phyloP scores from a whole-genome alignment of 140 eudicot genomes.

The Erigeron philadelphicus region DNA sequence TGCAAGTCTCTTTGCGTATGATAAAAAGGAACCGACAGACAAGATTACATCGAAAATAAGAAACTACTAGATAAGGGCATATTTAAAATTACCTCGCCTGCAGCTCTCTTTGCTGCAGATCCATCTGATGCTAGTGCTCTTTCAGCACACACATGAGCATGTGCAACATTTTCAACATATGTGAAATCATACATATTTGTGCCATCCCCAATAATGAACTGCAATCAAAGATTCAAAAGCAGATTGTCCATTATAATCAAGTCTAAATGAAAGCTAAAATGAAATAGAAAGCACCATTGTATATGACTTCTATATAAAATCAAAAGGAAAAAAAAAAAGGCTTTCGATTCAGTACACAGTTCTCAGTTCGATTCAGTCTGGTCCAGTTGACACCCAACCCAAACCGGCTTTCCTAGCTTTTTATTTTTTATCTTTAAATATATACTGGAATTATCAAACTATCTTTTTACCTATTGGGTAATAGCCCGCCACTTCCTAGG shows the following conservation, averaged over 20 bases:
- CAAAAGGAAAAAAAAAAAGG: not conserved
- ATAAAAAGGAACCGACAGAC: too few species aligned
- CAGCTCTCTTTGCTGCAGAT: slow-evolving; percentile 61
- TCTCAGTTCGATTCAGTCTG: not conserved
- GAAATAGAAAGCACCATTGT: too few species aligned
- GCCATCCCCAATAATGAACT: slow-evolving; percentile 85
- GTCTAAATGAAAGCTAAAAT: not conserved
- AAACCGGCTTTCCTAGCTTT: not conserved
- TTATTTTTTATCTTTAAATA: not conserved
- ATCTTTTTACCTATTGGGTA: too few species aligned
- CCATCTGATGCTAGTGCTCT: slow-evolving; percentile 85
- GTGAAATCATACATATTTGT: slow-evolving; percentile 88
- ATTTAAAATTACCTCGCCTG: slow-evolving; percentile 62
- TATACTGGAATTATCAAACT: not conserved
- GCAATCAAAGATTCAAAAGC: slow-evolving; percentile 28
- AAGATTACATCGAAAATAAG: not conserved
- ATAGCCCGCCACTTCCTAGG: too few species aligned
- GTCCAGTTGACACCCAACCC: not conserved
- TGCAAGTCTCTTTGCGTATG: too few species aligned
- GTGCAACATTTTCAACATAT: slow-evolving; percentile 92
- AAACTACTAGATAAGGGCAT: slow-evolving; percentile 1
- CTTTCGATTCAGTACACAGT: not conserved
- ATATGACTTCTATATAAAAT: too few species aligned
- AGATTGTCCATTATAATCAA: slow-evolving; percentile 10
- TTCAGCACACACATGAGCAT: slow-evolving; percentile 97